Evolutionary conservation across 345 rosid species (phyloP), one percentile per base, ranked within the genome.

Genomic region (Firmiana major): DNA sequence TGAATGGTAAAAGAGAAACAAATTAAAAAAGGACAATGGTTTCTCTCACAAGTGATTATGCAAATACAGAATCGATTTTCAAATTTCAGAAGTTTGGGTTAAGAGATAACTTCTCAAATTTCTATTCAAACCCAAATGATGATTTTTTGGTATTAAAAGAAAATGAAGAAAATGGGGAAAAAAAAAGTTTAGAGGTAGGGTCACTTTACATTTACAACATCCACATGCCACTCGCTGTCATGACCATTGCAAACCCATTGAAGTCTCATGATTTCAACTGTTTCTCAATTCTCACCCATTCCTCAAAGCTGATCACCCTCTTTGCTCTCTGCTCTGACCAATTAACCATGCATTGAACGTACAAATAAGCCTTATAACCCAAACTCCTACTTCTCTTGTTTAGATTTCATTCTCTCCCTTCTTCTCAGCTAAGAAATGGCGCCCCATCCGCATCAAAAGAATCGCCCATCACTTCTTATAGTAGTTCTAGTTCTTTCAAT

Each of bases 191-290:
- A 16, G 6, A 31, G 4, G 62, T 31, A 57, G 71, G 87, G 83
- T 63, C 86, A 79, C 24, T 45, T 0, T 11, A 70, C 83, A 81
- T 73, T 83, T 75, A 81, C 78, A 55, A 71, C 85, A 31, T 62
- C 74, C 90, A 87, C 88, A 79, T 83, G 88, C 77, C 59, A 59
- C 65, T 87, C 73, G 82, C 71, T 86, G 77, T 82, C 85, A 58
- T 9, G 24, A 43, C 31, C 40, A 68, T 43, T 15, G 9, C 72
- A 70, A 75, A 66, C 70, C 16, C 46, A 49, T 79, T 79, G 75
- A 80, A 79, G 74, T 82, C 78, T 42, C 51, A 34, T 58, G 53
- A 24, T 46, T 58, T 40, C 74, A 60, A n/a, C 19, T 63, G 59
- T 17, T 70, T 31, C 57, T 22, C 79, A 36, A 12, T 70, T 31